These are phyloP conservation scores for Nemophila menziesii DNA, from an alignment of 257 asterid genomes.

Conservation along the genomic window DNA sequence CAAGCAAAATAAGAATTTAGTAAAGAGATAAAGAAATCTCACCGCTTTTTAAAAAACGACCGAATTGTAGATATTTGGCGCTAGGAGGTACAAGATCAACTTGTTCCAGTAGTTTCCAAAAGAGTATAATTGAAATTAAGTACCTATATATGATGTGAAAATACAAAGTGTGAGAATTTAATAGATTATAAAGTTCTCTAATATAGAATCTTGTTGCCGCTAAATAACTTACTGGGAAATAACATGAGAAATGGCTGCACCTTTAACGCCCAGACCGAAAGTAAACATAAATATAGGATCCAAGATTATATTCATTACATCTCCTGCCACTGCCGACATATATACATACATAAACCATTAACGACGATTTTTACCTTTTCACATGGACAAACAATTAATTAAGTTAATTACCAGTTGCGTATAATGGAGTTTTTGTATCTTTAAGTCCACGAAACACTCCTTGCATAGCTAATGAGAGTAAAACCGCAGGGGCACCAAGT, in stretches of 20 bases:
- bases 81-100: slow-evolving; percentile 59
- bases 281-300: slow-evolving; percentile 55
- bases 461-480: slow-evolving; percentile 67
- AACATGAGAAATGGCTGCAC: slow-evolving; percentile 73
- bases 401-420: slow-evolving; percentile 45
- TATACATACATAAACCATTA: not conserved
- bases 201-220: not conserved
- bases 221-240: slow-evolving; percentile 53
- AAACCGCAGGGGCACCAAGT: slow-evolving; percentile 75
- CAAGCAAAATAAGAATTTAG: not conserved
- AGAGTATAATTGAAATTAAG: slow-evolving; percentile 47
- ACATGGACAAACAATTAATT: not conserved
- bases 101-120: slow-evolving; percentile 41
- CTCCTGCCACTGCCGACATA: slow-evolving; percentile 44
- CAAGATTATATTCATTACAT: slow-evolving; percentile 42
- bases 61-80: slow-evolving; percentile 39
- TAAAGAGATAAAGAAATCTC: slow-evolving; percentile 2
- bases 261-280: slow-evolving; percentile 46
- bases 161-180: slow-evolving; percentile 6
- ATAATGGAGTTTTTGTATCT: slow-evolving; percentile 66
- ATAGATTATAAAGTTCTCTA: not conserved
- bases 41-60: slow-evolving; percentile 67
- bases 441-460: slow-evolving; percentile 76
- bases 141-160: slow-evolving; percentile 45
- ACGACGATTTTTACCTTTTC: not conserved